A percentile compares a stretch with the other conserved stretches of the same genome.
Conservation (phyloP, 108 stramenopile species). For the Halocafeteria seosinensis region DNA sequence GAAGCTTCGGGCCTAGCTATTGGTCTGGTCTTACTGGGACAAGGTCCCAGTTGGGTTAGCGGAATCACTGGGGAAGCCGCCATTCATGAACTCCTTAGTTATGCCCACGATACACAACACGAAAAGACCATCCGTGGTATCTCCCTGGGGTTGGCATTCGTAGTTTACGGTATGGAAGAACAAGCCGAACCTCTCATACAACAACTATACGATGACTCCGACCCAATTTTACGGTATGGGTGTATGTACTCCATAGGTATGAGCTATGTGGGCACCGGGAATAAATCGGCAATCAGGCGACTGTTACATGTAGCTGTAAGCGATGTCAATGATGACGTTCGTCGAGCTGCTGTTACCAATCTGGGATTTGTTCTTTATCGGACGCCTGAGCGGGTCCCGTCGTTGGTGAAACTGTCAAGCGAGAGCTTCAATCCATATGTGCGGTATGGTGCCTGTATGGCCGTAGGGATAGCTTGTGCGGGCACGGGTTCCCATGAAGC, state of each 20-base stretch:
- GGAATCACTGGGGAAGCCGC: constrained; percentile 46
- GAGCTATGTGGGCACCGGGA: constrained; percentile 87
- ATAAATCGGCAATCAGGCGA: constrained; percentile 81
- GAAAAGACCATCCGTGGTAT: constrained; percentile 97
- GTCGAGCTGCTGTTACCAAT: constrained; percentile 89
- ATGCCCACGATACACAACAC: constrained; percentile 84
- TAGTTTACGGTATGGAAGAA: constrained; percentile 85
- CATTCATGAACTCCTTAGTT: constrained; percentile 68
- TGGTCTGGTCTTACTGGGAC: constrained; percentile 83
- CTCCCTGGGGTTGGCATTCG: constrained; percentile 77
- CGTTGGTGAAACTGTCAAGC: constrained; percentile 70
- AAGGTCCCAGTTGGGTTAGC: constrained; percentile 19
- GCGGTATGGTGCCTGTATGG: constrained; percentile 94
- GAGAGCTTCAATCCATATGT: constrained; percentile 98
- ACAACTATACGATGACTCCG: constrained; percentile 76
- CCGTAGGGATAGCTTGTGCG: constrained; percentile 92
- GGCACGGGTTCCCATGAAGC: constrained; percentile 77
- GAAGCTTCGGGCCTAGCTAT: constrained; percentile 94
- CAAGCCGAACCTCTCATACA: constrained; percentile 81
- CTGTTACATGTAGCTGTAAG: constrained; percentile 90
- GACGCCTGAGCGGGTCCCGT: constrained; percentile 74
- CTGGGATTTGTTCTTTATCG: constrained; percentile 91
- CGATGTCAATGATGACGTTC: constrained; percentile 91
- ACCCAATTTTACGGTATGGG: constrained; percentile 91
- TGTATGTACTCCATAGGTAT: constrained; percentile 87